Evolutionary conservation across 768 basidiomycete genomes (phyloP).

Genomic region (Calocybe indica): DNA sequence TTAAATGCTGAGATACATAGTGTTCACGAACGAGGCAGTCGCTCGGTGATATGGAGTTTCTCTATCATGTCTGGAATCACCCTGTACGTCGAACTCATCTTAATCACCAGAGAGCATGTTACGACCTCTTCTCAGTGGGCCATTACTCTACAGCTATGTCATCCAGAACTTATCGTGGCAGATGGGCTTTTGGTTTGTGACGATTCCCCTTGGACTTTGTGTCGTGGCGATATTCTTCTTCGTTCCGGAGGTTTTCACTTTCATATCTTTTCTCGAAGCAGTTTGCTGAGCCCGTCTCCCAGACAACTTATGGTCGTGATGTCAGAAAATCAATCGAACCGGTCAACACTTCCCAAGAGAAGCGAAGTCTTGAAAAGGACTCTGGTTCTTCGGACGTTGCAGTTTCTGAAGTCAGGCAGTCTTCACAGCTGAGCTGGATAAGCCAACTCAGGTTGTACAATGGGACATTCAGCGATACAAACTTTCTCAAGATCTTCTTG

Average conservation of each 20-base stretch:
- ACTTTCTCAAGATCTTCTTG: constrained; percentile 28
- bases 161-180: constrained; percentile 36
- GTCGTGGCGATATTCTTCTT: constrained; percentile 34
- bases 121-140: constrained; percentile 20
- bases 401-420: constrained; percentile 3
- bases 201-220: constrained; percentile 32
- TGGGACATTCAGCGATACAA: constrained; percentile 29
- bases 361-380: constrained; percentile 8
- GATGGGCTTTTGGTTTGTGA: constrained; percentile 43
- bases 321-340: constrained; percentile 14
- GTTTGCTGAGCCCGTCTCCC: background rate
- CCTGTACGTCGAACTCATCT: constrained; percentile 15
- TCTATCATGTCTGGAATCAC: constrained; percentile 37
- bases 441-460: constrained; percentile 30
- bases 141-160: constrained; percentile 41
- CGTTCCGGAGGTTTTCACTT: constrained; percentile 31
- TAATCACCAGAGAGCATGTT: background rate
- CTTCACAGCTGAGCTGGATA: constrained; percentile 18
- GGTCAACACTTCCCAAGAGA: constrained; percentile 9
- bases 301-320: constrained; percentile 29
- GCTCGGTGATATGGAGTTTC: constrained; percentile 39
- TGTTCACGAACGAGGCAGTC: constrained; percentile 37
- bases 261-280: too few relatives aligned
- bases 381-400: background rate
- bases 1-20: constrained; percentile 9